Conservation (phyloP, 2,329 filamentous ascomycete genomes). For the Pestalotiopsis sp. region DNA sequence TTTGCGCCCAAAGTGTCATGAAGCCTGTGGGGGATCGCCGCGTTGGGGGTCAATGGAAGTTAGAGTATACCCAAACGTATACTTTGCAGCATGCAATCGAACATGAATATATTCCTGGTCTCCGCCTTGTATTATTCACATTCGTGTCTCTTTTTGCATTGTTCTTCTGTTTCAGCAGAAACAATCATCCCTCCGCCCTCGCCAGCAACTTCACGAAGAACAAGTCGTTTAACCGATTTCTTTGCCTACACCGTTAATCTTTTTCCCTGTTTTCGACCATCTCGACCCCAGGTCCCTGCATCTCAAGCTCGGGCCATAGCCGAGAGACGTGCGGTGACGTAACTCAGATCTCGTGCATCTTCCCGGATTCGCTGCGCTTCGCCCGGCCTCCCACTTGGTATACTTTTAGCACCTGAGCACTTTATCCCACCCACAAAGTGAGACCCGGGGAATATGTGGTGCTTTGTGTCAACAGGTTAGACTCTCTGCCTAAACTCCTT, state of each 20-base stretch:
- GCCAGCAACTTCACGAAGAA: neutral
- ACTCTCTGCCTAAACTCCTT: neutral
- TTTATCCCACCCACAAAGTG: constrained; percentile 2
- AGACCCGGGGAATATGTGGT: constrained; percentile 6
- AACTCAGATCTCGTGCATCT: neutral
- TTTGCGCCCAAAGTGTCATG: constrained; percentile 6
- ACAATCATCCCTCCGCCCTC: neutral
- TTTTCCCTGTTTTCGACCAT: constrained; percentile 6
- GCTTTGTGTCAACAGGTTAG: constrained; percentile 11
- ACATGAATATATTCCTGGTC: neutral
- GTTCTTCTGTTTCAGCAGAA: neutral
- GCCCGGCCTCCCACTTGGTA: constrained; percentile 1
- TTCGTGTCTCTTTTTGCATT: neutral
- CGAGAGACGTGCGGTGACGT: constrained; percentile 2
- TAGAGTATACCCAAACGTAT: neutral
- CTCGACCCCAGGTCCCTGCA: constrained; percentile 11
- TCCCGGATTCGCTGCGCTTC: constrained; percentile 5
- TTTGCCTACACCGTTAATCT: neutral
- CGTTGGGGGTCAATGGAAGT: neutral
- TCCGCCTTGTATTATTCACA: neutral
- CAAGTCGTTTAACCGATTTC: neutral
- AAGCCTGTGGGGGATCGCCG: neutral
- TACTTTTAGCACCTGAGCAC: constrained; percentile 2
- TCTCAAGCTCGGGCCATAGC: constrained; percentile 7
- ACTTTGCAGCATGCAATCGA: neutral